These are phyloP conservation scores for Fennellomyces sp. DNA, from an alignment of 371 early-diverging fungal species.

Conservation along the genomic window DNA sequence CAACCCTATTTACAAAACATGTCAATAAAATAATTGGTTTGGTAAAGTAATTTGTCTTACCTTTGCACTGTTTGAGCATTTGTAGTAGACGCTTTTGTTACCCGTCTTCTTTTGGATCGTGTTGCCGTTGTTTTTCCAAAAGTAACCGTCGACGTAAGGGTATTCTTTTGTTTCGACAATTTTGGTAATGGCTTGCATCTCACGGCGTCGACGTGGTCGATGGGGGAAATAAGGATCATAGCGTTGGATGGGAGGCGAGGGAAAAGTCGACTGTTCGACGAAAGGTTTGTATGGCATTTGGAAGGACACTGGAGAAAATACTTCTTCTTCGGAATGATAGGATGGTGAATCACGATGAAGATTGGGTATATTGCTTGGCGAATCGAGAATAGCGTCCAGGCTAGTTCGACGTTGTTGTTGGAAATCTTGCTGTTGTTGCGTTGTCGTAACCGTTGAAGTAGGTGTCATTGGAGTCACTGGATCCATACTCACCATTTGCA, in stretches of 20 bases:
- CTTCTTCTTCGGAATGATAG: background rate
- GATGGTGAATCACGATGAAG: background rate
- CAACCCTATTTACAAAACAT: constrained; percentile 27
- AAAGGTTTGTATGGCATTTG: background rate
- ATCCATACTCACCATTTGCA: background rate
- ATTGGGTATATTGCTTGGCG: background rate
- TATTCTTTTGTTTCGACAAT: constrained; percentile 58
- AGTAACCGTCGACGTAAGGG: constrained; percentile 50
- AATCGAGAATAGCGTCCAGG: background rate
- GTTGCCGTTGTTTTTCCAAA: constrained; percentile 68
- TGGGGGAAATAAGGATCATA: constrained; percentile 23
- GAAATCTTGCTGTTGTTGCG: background rate
- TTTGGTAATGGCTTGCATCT: constrained; percentile 65
- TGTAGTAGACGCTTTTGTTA: constrained; percentile 62
- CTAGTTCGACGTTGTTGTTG: constrained; percentile 4
- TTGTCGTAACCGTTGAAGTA: background rate
- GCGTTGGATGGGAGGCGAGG: constrained; percentile 11
- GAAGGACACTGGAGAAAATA: background rate
- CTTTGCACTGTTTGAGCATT: constrained; percentile 54
- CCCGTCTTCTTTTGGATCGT: constrained; percentile 66
- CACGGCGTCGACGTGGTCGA: constrained; percentile 59
- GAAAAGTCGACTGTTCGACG: background rate
- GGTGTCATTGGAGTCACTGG: background rate
- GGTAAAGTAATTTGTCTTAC: constrained; percentile 18
- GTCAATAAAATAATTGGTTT: background rate